phyloP scores from a whole-genome alignment of 805 yeast genomes.

The Myxozyma sirexii region DNA sequence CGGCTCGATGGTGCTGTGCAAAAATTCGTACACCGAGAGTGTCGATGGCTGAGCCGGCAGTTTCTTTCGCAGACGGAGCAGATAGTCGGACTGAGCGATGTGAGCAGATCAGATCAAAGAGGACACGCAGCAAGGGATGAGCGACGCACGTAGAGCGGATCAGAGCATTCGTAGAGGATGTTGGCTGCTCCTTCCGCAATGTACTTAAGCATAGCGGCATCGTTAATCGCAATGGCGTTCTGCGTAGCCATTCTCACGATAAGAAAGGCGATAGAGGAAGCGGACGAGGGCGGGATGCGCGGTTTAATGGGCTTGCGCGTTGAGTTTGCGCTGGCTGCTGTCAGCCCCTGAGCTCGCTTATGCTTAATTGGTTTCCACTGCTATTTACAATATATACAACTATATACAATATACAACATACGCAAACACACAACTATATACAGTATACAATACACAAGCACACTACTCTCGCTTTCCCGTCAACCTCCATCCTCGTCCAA shows the following conservation, averaged over 20 bases:
- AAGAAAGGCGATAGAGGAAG: too few species aligned
- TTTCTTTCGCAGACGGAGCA: constrained; percentile 25
- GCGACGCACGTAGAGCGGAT: constrained; percentile 8
- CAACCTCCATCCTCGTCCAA: constrained; percentile 62
- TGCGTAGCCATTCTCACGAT: too few species aligned
- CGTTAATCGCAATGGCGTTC: not conserved
- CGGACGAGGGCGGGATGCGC: too few species aligned
- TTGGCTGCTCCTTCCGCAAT: constrained; percentile 34
- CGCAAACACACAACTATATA: too few species aligned
- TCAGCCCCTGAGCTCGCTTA: not conserved
- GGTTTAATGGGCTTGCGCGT: not conserved
- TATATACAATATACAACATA: too few species aligned
- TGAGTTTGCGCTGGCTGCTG: not conserved
- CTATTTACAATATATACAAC: too few species aligned
- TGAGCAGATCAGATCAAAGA: not conserved
- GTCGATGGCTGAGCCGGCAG: constrained; percentile 25
- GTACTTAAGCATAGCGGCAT: constrained; percentile 9
- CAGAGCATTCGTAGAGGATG: constrained; percentile 16
- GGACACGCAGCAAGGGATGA: not conserved
- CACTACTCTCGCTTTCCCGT: constrained; percentile 48
- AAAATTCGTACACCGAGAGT: constrained; percentile 14
- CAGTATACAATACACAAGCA: not conserved
- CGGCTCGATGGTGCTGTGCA: constrained; percentile 12
- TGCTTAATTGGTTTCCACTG: not conserved
- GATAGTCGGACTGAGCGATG: constrained; percentile 5